Base-by-base conservation (phyloP, 805 yeast species). In the Hanseniaspora guilliermondii region DNA sequence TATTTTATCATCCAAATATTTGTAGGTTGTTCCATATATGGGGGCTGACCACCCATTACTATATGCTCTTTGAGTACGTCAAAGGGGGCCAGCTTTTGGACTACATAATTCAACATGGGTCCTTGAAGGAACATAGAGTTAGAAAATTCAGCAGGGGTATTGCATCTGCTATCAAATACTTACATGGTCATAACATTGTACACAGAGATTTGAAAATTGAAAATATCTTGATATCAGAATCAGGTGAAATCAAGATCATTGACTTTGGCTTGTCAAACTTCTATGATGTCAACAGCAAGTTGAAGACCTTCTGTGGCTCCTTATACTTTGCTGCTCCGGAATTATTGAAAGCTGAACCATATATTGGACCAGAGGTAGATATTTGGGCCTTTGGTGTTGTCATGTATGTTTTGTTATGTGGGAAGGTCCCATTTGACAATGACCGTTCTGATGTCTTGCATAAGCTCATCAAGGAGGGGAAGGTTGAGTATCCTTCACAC, bases 331-430 rank as follows among this genome's bases (percentile, higher is more conserved):
- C 98, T 0, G 98, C 99, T 0, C 99, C 99, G 0, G 99, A 93
- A 68, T 74, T 93, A 60, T 73, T 93, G 53, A 85, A 86, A 56
- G 98, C 97, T 0, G 81, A 80, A 60, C 97, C 96, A 0, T 93
- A 93, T 63, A 74, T 78, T 37, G 99, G 98, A 0, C 98, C 98
- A 0, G 98, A 93, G 67, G 96, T 93, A 47, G 98, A 93, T 67
- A 83, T 93, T 19, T 93, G 98, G 98, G 87, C 96, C 2, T 91
- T 89, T 73, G 98, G 98, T 59, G 95, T 93, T 33, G 97, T 93
- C 0, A 70, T 93, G 49, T 93, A 87, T 64, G 99, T 93, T 7
- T 73, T 93, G 57, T 96, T 93, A 2, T 89, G 97, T 67, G 99
- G 99, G 54, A 89, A 87, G 66, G 97, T 93, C 14, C 99, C 99